A percentile compares a stretch with the other conserved stretches of the same genome.
These are phyloP conservation scores for Spergularia azorica DNA, from an alignment of 179 eudicot species.

Conservation along the genomic window DNA sequence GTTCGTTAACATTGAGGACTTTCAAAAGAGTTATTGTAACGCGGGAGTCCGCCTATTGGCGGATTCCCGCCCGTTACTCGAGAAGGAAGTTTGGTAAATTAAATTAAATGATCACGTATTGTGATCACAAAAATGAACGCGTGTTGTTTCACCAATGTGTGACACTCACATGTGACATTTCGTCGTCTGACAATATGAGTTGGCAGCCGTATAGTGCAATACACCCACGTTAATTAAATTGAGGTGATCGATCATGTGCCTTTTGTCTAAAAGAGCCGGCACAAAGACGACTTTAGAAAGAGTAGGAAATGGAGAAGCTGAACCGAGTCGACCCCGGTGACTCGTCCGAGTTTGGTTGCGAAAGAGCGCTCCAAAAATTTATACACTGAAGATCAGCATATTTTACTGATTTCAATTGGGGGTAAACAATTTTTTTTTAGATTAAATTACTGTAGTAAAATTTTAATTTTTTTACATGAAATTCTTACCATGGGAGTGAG, in stretches of 20 bases:
- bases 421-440: constrained; percentile 7
- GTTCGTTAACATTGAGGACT: constrained; percentile 57
- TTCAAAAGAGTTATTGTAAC: constrained; percentile 51
- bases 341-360: constrained; percentile 27
- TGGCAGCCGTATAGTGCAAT: background rate
- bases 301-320: background rate
- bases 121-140: background rate
- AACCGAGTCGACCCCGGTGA: constrained; percentile 24
- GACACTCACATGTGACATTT: background rate
- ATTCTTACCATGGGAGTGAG: background rate
- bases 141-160: no score
- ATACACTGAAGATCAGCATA: background rate
- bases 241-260: no score
- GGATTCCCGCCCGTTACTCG: constrained; percentile 70
- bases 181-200: background rate
- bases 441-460: background rate
- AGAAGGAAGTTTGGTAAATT: constrained; percentile 55
- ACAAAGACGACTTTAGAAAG: no score
- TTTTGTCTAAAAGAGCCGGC: no score
- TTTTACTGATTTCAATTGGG: background rate
- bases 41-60: constrained; percentile 31
- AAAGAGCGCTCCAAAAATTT: background rate
- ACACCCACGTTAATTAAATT: background rate
- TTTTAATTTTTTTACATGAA: background rate
- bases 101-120: background rate